A percentile compares a stretch with the other conserved stretches of the same genome.
phyloP scores from a whole-genome alignment of 2,329 filamentous ascomycete species.

The Fusarium lateritium region DNA sequence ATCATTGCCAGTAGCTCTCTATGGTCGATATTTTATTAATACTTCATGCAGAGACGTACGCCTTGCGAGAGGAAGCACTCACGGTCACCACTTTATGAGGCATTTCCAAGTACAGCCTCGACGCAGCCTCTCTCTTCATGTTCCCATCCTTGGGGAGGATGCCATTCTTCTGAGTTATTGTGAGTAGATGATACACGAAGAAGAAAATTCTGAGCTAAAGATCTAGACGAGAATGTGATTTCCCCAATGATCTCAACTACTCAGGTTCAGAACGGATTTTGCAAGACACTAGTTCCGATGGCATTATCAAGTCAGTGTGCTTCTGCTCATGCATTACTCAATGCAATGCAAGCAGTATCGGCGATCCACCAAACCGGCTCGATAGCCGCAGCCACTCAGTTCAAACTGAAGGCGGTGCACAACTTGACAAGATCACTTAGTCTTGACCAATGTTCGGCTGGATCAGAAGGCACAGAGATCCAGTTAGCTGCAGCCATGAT shows the following conservation, averaged over 20 bases:
- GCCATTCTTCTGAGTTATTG: background rate
- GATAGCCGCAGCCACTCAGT: background rate
- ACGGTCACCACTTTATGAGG: background rate
- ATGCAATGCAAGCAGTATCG: constrained; percentile 4
- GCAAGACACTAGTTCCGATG: background rate
- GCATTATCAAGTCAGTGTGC: background rate
- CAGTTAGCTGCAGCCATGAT: constrained; percentile 11
- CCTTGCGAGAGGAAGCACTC: rapidly evolving
- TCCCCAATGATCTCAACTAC: constrained; percentile 8
- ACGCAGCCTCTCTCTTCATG: background rate
- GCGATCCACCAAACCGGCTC: background rate
- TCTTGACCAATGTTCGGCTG: background rate
- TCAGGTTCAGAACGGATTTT: constrained; percentile 1
- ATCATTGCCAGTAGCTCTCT: background rate
- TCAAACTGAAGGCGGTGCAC: background rate
- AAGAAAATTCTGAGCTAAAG: background rate
- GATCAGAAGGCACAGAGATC: background rate
- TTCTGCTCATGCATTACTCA: background rate
- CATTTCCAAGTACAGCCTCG: background rate
- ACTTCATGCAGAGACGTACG: background rate
- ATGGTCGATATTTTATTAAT: constrained; percentile 6
- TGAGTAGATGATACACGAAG: background rate
- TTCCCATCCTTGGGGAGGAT: background rate
- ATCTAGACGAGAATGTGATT: background rate
- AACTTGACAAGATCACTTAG: background rate